Percentiles rank a stretch among this genome's conserved stretches.
These are phyloP conservation scores for Candida vartiovaarae DNA, from an alignment of 805 yeast species.

Conservation along the genomic window DNA sequence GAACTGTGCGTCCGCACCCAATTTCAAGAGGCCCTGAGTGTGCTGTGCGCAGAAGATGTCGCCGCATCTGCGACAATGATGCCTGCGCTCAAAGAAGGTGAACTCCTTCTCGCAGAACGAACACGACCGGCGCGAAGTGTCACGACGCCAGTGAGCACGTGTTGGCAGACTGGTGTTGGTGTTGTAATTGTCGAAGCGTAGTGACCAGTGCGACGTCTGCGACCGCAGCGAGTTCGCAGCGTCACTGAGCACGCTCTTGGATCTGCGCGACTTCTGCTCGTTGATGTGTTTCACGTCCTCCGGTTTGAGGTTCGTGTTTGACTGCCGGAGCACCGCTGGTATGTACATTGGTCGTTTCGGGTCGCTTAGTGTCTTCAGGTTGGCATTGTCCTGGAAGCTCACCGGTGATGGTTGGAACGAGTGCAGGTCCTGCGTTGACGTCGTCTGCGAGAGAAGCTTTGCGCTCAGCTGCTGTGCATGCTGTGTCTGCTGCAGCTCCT, in stretches of 20 bases:
- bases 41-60: conserved; percentile 72
- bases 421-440: conserved; percentile 5
- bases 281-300: conserved; percentile 28
- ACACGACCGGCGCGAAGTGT: conserved; percentile 57
- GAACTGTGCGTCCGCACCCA: conserved; percentile 53
- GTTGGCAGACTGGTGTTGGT: conserved; percentile 28
- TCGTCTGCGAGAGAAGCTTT: conserved; percentile 4
- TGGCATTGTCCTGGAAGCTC: conserved; percentile 7
- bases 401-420: conserved; percentile 3
- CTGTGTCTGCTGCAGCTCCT: too few species aligned
- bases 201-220: conserved; percentile 22
- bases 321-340: conserved; percentile 77
- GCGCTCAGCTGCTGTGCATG: too few species aligned
- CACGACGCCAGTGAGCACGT: conserved; percentile 68
- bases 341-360: conserved; percentile 83
- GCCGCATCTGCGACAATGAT: conserved; percentile 84
- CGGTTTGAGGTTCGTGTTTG: conserved; percentile 35
- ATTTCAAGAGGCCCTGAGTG: conserved; percentile 47
- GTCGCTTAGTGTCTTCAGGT: conserved; percentile 55
- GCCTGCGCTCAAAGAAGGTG: conserved; percentile 72
- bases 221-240: conserved; percentile 23
- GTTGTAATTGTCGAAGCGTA: conserved; percentile 18
- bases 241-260: conserved; percentile 15
- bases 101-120: conserved; percentile 60
- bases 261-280: conserved; percentile 22